phyloP scores from a whole-genome alignment of 805 yeast species.

The Starmerella kuoi region DNA sequence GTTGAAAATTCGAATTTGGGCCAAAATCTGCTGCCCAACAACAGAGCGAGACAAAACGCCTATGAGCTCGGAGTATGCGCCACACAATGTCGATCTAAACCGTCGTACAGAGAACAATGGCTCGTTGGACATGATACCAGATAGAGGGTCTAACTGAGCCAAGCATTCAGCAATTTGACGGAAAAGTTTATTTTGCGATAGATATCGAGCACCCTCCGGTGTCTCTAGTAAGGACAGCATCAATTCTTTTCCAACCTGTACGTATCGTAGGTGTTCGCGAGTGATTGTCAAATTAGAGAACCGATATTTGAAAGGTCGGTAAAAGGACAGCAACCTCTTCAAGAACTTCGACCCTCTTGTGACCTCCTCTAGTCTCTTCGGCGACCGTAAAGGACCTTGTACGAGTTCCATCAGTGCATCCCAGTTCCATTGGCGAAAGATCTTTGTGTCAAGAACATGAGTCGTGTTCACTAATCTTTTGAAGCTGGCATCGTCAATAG shows the following conservation, averaged over 20 bases:
- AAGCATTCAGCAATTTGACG: slow-evolving; percentile 84
- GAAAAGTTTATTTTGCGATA: slow-evolving; percentile 54
- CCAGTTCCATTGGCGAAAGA: slow-evolving; percentile 83
- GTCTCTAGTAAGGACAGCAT: slow-evolving; percentile 51
- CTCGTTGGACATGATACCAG: slow-evolving; percentile 60
- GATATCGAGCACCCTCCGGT: slow-evolving; percentile 53
- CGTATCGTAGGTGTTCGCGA: slow-evolving; percentile 41
- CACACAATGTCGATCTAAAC: slow-evolving; percentile 50
- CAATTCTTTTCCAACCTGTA: slow-evolving; percentile 64
- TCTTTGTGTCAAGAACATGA: slow-evolving; percentile 64
- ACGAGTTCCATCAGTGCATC: slow-evolving; percentile 54
- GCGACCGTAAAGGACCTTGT: slow-evolving; percentile 69
- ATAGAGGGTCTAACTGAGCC: slow-evolving; percentile 69
- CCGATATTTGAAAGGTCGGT: slow-evolving; percentile 79
- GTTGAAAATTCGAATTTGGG: slow-evolving; percentile 75
- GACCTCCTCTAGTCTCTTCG: slow-evolving; percentile 63
- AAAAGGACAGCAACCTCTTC: slow-evolving; percentile 73
- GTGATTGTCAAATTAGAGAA: slow-evolving; percentile 46
- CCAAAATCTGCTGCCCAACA: slow-evolving; percentile 57
- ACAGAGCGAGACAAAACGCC: slow-evolving; percentile 54
- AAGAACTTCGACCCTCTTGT: slow-evolving; percentile 70
- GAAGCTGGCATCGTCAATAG: slow-evolving; percentile 54
- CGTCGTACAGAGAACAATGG: slow-evolving; percentile 57
- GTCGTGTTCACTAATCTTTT: slow-evolving; percentile 55
- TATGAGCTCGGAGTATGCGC: slow-evolving; percentile 67